Evolutionary conservation across 345 rosid species (phyloP), one percentile per base, ranked within the genome.

Genomic region (Excoecaria agallocha): DNA sequence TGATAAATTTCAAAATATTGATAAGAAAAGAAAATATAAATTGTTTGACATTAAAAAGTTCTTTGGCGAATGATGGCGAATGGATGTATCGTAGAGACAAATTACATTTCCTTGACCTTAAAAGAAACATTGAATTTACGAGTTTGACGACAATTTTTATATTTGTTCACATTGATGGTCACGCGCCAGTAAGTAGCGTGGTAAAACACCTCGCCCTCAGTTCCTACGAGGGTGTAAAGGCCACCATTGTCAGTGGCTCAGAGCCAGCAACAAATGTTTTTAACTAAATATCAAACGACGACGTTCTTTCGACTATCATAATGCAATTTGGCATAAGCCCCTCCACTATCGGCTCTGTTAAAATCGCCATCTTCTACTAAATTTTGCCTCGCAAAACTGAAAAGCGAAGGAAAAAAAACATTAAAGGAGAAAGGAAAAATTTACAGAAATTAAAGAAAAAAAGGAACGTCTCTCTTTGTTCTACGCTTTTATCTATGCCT

Each of bases 211-310:
- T 11, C 70, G 11, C 16, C 19, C 45, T 59, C 41, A 74, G 25
- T 15, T 71, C 72, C 66, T 71, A 76, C 70, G 73, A 69, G 74
- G 76, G 76, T 75, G 85, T 73, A 80, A 82, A 64, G 84, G 71
- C 35, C 16, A 76, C 84, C 76, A 62, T 75, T 75, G 83, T 87
- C 85, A 79, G 85, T 60, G 63, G 72, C 79, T 60, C 78, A 38
- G 78, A n/a, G 69, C 77, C 72, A 35, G 22, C 56, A 48, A 55
- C 75, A 52, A 57, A 24, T 22, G 12, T 51, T 68, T 35, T 30
- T 30, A 30, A 30, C 30, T 30, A 30, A 24, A 65, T 41, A 6
- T 49, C 24, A 58, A 80, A 86, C 84, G 87, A 70, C 85, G 45
- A 20, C 85, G 87, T 69, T 52, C 30, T 2, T 30, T 30, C 30